These are phyloP conservation scores for Candida coleopterorum DNA, from an alignment of 805 yeast genomes.

Conservation along the genomic window DNA sequence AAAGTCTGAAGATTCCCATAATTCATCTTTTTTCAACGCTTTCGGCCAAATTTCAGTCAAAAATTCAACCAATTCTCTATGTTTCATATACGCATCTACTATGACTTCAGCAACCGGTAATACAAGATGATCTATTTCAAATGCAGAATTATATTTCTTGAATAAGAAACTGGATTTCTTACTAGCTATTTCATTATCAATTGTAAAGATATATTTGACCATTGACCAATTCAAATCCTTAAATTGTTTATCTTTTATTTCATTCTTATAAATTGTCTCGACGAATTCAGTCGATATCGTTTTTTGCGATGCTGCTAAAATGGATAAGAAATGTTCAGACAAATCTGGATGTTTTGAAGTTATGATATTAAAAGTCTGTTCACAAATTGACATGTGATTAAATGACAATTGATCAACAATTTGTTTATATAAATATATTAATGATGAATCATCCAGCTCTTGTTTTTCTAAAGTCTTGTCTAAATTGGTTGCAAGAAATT, in stretches of 20 bases:
- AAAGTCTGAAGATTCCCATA: conserved; percentile 27
- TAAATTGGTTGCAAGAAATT: conserved; percentile 4
- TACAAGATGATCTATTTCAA: conserved; percentile 3
- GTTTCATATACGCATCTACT: conserved; percentile 46
- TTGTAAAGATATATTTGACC: conserved; percentile 42
- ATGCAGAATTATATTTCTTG: conserved; percentile 2
- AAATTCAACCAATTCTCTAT: conserved; percentile 54
- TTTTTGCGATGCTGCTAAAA: conserved; percentile 48
- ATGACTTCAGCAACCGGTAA: conserved; percentile 24
- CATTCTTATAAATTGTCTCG: conserved; percentile 28
- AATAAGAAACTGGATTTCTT: conserved; percentile 24
- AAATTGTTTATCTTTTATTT: conserved; percentile 17
- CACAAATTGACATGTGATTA: conserved; percentile 38
- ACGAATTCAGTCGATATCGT: conserved; percentile 52
- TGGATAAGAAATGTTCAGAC: conserved; percentile 40
- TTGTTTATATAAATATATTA: conserved; percentile 18
- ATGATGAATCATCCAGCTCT: conserved; percentile 10
- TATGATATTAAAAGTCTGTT: conserved; percentile 43
- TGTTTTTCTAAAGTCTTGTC: conserved; percentile 4
- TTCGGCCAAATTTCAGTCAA: conserved; percentile 40
- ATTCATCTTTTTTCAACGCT: conserved; percentile 14
- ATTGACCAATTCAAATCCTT: conserved; percentile 38
- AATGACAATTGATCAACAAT: conserved; percentile 26
- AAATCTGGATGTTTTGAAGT: conserved; percentile 31
- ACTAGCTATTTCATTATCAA: conserved; percentile 59